Evolutionary conservation across 176 grass and related monocot genomes (phyloP), one percentile per base, ranked within the genome.

Genomic region (Oryza punctata): DNA sequence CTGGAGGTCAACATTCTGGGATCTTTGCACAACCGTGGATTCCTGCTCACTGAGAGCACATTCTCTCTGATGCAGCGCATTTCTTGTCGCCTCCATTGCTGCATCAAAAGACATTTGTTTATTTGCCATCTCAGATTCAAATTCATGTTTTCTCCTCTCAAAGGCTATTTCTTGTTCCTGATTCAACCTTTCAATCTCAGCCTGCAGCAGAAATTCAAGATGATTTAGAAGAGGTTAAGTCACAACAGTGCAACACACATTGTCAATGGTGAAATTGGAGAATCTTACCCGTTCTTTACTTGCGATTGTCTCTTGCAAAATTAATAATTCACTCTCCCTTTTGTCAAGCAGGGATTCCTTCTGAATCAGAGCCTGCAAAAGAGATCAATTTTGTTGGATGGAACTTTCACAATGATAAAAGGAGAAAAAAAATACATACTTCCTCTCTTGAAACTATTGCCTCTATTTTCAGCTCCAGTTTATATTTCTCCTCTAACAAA

Each of bases 291-390:
- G 86, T 89, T 94, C 91, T 84, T 96, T 94, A 78, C 90, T 89
- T 61, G 82, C 85, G 73, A 96, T 92, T 2, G 83, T 94, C 78
- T 96, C 91, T 88, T 92, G 93, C 49, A 99, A 90, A 86, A 96
- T 78, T 57, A 96, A 87, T 33, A 99, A 59, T 57, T 96, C 93
- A 40, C 84, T 70, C 78, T 99, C 96, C 63, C 75, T 87, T 80
- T 87, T 99, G 44, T 96, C 91, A 79, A 99, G 89, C 69, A 87
- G 12, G 2, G 91, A 69, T 87, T 99, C 93, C 70, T 85, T 90
- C 85, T 87, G 65, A 83, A 94, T 69, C 59, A 94, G 73, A 80
- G 69, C 81, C 96, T 99, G 86, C 12, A 81, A 86, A 7, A 70
- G 67, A 83, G 57, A 76, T 52, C 3, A 86, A 45, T 60, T 71